Percentiles rank a stretch among this genome's conserved stretches.
phyloP scores from a whole-genome alignment of 1,284 basidiomycete species.

The Pseudozyma tsukubaensis region DNA sequence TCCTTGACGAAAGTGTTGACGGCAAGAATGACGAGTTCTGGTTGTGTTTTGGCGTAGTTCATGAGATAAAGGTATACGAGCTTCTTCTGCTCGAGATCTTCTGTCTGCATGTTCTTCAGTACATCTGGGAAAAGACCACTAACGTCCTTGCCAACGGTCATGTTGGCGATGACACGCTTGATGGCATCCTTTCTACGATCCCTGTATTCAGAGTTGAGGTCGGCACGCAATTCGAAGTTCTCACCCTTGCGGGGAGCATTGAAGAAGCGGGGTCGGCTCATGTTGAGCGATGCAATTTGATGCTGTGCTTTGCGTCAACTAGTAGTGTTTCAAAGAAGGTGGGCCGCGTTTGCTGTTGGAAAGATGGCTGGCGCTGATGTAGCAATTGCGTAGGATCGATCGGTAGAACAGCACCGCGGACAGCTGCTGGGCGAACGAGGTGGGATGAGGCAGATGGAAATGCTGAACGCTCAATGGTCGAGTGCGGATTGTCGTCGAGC shows the following conservation, averaged over 20 bases:
- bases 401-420: too few relatives aligned
- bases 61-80: conserved; percentile 98
- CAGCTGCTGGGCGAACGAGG: neutral
- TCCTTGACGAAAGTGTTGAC: conserved; percentile 98
- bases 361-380: too few relatives aligned
- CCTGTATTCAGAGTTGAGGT: conserved; percentile 90
- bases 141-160: conserved; percentile 96
- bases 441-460: neutral
- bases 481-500: too few relatives aligned
- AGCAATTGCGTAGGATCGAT: too few relatives aligned
- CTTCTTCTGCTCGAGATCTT: conserved; percentile 94
- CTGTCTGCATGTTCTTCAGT: conserved; percentile 97
- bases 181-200: conserved; percentile 98
- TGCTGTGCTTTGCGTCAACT: too few relatives aligned
- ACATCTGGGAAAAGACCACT: conserved; percentile 92
- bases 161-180: conserved; percentile 83
- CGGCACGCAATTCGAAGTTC: conserved; percentile 65
- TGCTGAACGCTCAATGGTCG: too few relatives aligned
- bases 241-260: conserved; percentile 68
- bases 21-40: conserved; percentile 95
- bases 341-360: too few relatives aligned
- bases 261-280: conserved; percentile 68
- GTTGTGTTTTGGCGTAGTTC: conserved; percentile 98
- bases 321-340: too few relatives aligned
- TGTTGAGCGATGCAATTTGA: conserved; percentile 18